Base-by-base conservation (phyloP, 768 basidiomycete genomes). In the Pisolithus tinctorius region DNA sequence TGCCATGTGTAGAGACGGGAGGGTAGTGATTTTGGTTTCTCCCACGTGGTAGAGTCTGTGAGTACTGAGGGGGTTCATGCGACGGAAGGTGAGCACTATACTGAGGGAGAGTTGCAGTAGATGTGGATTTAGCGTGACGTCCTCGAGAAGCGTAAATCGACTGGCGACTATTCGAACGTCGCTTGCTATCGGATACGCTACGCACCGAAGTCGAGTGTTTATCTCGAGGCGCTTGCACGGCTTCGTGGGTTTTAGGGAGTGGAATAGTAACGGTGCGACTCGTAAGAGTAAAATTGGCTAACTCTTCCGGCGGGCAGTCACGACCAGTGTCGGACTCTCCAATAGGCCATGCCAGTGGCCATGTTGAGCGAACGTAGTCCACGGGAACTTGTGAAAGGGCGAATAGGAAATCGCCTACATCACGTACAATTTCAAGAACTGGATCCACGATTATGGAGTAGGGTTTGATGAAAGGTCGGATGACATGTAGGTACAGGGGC, bases 391-490 rank as follows among this genome's bases (percentile, higher is more conserved):
- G 66, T 20, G 65, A 60, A 41, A 72, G 60, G 23, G 77, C 54
- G 8, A 79, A 67, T 36, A 82, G 45, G 45, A 88, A 71, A 63
- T 91, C 88, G 20, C 85, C 83, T 42, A 83, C 58, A 65, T 83
- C 79, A 47, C 79, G 75, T 36, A 74, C 66, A 25, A 86, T 54
- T 49, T 88, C 84, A 27, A 90, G 71, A 11, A 76, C 51, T 14
- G 79, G 71, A 61, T 93, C 90, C 34, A 92, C 68, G 1, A 83
- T 76, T 5, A 71, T 58, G 13, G 79, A 76, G 59, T 93, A 88
- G 6, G 90, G 90, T 60, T 83, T 86, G 59, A 92, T 64, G 30
- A 86, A 61, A 14, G 91, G 90, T 17, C 90, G 86, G 10, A 93
- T 76, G 50, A 91, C 66, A 64, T 93, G 86, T 17, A 93, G 73